phyloP scores from a whole-genome alignment of 116 monocot genomes.

The Thalassia testudinum region DNA sequence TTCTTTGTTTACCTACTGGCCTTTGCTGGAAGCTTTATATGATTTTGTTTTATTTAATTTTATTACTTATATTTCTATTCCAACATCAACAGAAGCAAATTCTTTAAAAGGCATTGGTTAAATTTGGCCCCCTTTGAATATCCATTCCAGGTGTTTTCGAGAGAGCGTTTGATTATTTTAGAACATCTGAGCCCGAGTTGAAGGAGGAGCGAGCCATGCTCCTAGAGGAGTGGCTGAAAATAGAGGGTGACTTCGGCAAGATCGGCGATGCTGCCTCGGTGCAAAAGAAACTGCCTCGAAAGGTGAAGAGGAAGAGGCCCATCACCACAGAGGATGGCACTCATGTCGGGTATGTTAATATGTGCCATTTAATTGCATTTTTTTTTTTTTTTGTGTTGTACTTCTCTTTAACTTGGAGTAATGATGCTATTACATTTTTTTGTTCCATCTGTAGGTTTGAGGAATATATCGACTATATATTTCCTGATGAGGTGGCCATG shows the following conservation, averaged over 20 bases:
- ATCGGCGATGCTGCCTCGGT: conserved; percentile 56
- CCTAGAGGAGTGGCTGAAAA: conserved; percentile 80
- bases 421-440: background rate
- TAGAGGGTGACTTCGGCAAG: conserved; percentile 42
- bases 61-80: no score
- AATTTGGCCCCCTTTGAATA: background rate
- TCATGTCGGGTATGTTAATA: conserved; percentile 41
- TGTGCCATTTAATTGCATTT: background rate
- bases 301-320: conserved; percentile 82
- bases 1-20: no score
- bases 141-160: conserved; percentile 57
- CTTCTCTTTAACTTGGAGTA: no score
- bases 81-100: background rate
- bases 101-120: background rate
- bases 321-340: no score
- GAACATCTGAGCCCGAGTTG: conserved; percentile 70
- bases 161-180: conserved; percentile 83
- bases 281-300: conserved; percentile 78
- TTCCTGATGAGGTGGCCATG: no score
- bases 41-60: no score
- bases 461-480: conserved; percentile 85
- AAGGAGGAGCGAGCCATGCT: conserved; percentile 96
- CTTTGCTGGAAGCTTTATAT: no score
- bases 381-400: background rate
- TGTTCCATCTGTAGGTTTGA: conserved; percentile 41